Evolutionary conservation across 257 asterid genomes (phyloP), one percentile per base, ranked within the genome.

Genomic region (Solanum boliviense): DNA sequence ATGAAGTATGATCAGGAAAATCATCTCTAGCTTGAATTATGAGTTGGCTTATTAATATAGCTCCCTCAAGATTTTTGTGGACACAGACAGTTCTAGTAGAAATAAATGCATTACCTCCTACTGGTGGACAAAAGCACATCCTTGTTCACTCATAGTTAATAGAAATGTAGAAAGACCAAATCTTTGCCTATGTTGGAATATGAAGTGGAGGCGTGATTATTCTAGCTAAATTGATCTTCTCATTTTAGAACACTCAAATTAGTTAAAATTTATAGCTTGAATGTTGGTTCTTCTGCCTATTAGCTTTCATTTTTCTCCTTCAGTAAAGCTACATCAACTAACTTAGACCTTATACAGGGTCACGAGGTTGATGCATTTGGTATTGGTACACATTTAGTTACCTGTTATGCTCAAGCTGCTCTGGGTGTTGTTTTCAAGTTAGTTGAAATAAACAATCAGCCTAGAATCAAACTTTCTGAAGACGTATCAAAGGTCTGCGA

Each of bases 371-470:
- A 97, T 93, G 95, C 98, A 84, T 97, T 90, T 91, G 99, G 99
- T 82, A 94, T 97, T 87, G 99, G 98, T 88, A 97, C 98, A 46
- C 98, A 95, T 93, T 89, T 97, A 93, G 99, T 97, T 84, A 97
- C 99, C 74, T 97, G 99, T 92, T 97, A 95, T 90, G 98, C 98
- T 83, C 99, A 97, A 90, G 95, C 99, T 76, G 99, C 99, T 70
- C 95, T 97, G 10, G 99, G 98, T 68, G 96, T 93, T 89, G 99
- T 97, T 85, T 97, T 97, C 93, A 97, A 97, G 91, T 92, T 97
- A 90, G 99, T 95, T 13, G 99, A 97, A 92, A 97, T 97, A 91
- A 96, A 97, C 87, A 91, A 93, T 88, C 98, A 96, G 92, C 99
- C 99, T 56, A 98, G 99, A 70, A 97, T 97, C 84, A 97, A 96